Evolutionary conservation across 371 early-diverging fungal species (phyloP).

Genomic region (Ordospora pajunii): DNA sequence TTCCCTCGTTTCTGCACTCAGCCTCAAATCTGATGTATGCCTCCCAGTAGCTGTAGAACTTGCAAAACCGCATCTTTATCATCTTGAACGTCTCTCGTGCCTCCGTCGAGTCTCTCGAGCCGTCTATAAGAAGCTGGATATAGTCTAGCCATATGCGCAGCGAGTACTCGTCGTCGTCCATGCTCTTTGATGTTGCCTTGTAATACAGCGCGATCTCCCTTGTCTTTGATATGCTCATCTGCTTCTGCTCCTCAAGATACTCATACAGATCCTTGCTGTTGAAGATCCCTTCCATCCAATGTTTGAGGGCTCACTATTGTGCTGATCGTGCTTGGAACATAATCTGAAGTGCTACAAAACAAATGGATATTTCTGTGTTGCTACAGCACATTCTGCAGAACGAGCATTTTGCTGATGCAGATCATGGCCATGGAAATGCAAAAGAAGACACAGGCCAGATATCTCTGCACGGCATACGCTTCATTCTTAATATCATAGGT

Average conservation of each 20-base stretch:
- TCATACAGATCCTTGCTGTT: constrained; percentile 12
- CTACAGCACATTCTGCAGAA: neutral
- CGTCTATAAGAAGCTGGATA: constrained; percentile 37
- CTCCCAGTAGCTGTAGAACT: constrained; percentile 46
- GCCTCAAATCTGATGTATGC: constrained; percentile 42
- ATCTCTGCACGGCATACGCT: neutral
- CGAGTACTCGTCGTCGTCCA: constrained; percentile 22
- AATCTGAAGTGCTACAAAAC: neutral
- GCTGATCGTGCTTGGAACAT: neutral
- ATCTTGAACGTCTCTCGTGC: constrained; percentile 46
- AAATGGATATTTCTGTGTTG: neutral
- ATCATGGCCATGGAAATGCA: too few relatives aligned
- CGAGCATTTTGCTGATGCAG: neutral
- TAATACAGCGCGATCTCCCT: constrained; percentile 46
- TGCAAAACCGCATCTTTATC: constrained; percentile 50
- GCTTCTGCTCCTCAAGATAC: constrained; percentile 7
- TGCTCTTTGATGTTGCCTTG: constrained; percentile 54
- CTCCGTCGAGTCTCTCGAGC: constrained; percentile 24
- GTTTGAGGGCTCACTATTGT: neutral
- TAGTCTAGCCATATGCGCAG: constrained; percentile 49
- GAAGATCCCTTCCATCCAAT: constrained; percentile 33
- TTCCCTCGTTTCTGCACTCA: constrained; percentile 19
- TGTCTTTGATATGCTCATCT: constrained; percentile 33
- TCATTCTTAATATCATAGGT: neutral
- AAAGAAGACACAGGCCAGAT: too few relatives aligned